Evolutionary conservation across 495 filamentous ascomycete genomes (phyloP).

Genomic region (Pseudomonodictys pantanalensis): DNA sequence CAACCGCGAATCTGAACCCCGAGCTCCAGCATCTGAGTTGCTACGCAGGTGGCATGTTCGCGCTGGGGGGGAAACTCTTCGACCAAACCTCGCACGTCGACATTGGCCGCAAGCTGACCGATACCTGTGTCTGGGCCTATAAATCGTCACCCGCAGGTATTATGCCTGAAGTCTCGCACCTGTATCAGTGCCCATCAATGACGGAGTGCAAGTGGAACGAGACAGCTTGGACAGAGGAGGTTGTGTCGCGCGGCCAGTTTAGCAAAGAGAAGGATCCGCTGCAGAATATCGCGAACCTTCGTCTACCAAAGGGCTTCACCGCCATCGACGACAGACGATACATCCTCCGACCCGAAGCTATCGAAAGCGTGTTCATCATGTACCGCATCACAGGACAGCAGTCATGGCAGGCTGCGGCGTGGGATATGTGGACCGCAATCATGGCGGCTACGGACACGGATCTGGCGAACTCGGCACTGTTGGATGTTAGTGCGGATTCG

Average conservation of each 20-base stretch:
- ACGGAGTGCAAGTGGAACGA: slow-evolving; percentile 58
- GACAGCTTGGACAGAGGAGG: slow-evolving; percentile 46
- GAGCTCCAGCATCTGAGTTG: slow-evolving; percentile 59
- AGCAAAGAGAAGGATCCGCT: slow-evolving; percentile 41
- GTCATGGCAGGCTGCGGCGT: slow-evolving; percentile 64
- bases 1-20: slow-evolving; percentile 35
- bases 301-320: slow-evolving; percentile 59
- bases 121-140: slow-evolving; percentile 63
- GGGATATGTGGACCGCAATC: slow-evolving; percentile 73
- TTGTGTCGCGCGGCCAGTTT: slow-evolving; percentile 20
- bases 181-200: slow-evolving; percentile 47
- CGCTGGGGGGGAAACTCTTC: slow-evolving; percentile 60
- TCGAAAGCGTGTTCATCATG: slow-evolving; percentile 63
- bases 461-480: slow-evolving; percentile 59
- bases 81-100: slow-evolving; percentile 52
- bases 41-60: slow-evolving; percentile 63
- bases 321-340: slow-evolving; percentile 60
- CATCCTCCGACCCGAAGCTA: slow-evolving; percentile 58
- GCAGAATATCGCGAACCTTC: slow-evolving; percentile 45
- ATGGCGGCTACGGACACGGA: slow-evolving; percentile 58
- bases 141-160: slow-evolving; percentile 56
- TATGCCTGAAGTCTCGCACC: slow-evolving; percentile 59
- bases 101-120: slow-evolving; percentile 55
- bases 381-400: slow-evolving; percentile 72
- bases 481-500: slow-evolving; percentile 49